Conservation (phyloP, 495 filamentous ascomycete genomes). For the Thermothielavioides terrestris region DNA sequence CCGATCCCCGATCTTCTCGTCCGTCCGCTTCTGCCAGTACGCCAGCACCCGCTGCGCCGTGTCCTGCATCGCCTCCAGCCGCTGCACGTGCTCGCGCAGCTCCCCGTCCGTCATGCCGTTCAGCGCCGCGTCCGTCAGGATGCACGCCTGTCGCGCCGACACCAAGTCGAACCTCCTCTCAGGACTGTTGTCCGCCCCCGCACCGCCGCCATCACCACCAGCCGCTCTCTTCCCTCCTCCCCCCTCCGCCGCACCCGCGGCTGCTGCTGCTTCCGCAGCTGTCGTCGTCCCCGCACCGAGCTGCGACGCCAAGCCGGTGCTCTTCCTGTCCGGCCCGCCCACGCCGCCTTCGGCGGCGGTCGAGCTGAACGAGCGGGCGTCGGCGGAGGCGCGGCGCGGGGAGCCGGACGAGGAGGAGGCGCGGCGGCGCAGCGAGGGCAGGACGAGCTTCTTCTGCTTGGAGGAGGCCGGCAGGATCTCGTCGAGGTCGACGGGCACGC, state of each 20-base stretch:
- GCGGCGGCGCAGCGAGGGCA: slow-evolving; percentile 73
- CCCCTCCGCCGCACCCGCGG: neutral
- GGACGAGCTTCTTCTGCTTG: slow-evolving; percentile 94
- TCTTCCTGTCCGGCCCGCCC: slow-evolving; percentile 43
- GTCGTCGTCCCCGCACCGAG: slow-evolving; percentile 45
- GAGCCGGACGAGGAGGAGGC: slow-evolving; percentile 46
- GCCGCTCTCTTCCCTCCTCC: slow-evolving; percentile 42
- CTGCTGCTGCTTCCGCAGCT: slow-evolving; percentile 3
- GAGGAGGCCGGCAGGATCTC: slow-evolving; percentile 84
- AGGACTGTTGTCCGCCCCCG: slow-evolving; percentile 32
- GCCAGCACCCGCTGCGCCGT: slow-evolving; percentile 69
- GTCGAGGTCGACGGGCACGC: slow-evolving; percentile 92
- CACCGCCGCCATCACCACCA: no score
- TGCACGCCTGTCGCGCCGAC: slow-evolving; percentile 65
- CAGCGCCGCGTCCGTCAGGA: slow-evolving; percentile 75
- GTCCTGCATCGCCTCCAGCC: slow-evolving; percentile 56
- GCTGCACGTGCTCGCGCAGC: slow-evolving; percentile 61
- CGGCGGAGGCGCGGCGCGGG: slow-evolving; percentile 35
- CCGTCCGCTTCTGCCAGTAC: slow-evolving; percentile 79
- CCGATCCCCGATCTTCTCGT: slow-evolving; percentile 78
- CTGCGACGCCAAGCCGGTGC: no score
- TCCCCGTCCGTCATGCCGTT: slow-evolving; percentile 66
- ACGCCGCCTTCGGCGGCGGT: slow-evolving; percentile 45
- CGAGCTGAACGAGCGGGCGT: no score
- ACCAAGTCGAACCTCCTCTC: slow-evolving; percentile 74